Evolutionary conservation across 768 basidiomycete species (phyloP), one percentile per base, ranked within the genome.

Genomic region (Xerocomellus amylosporus): DNA sequence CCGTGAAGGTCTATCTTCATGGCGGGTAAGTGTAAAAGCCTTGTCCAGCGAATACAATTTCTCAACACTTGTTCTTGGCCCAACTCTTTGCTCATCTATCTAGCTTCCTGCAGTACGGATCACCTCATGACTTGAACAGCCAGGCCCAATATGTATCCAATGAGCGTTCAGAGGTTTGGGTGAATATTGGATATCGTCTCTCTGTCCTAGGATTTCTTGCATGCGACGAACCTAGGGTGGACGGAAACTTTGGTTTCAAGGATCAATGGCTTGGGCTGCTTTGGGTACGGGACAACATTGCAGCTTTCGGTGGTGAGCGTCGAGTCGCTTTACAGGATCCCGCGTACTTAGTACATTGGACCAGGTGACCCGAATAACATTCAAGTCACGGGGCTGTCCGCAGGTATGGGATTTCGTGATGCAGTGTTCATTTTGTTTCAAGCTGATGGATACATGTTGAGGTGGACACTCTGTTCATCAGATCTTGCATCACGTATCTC

Each of bases 201-300:
- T 87, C 86, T 0, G 87, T 79, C 1, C 84, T 90, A 58, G 88
- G 88, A 0, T 92, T 88, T 60, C 71, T 90, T 13, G 87, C 86
- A 0, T 78, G 78, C 58, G 84, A 86, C 46, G 66, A 79, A 53
- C 86, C 86, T 4, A 63, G 68, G 30, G 64, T 90, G 26, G 73
- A 74, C 17, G 88, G 89, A 8, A 91, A 91, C 62, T 89, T 85
- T 64, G 88, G 88, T 1, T 90, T 90, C 73, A 89, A 89, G 67
- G 89, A 90, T 61, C 87, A 86, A 60, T 90, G 88, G 88, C 60
- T 87, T 33, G 87, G 81, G 0, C 64, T 90, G 22, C 73, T 79
- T 62, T 90, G 88, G 88, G 73, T 90, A 22, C 79, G 74, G 46
- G 79, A 79, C 10, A 87, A 90, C 59, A 87, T 90, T 24, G 69